These are phyloP conservation scores for Fusarium sp. DNA, from an alignment of 2,329 filamentous ascomycete genomes.

Conservation along the genomic window DNA sequence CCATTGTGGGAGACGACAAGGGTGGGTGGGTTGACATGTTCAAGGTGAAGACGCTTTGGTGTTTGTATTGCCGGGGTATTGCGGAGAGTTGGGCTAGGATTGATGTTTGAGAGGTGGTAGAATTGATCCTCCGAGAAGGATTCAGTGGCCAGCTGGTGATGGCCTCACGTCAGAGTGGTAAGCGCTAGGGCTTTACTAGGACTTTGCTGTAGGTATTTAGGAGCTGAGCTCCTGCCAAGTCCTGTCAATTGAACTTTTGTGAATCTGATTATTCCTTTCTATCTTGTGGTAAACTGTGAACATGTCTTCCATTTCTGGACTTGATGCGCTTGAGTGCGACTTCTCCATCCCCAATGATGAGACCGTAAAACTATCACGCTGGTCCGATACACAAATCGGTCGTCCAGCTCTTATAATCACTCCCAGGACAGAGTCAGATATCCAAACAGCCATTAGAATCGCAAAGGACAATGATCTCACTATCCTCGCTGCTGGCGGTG, in stretches of 20 bases:
- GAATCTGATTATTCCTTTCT: rapidly evolving
- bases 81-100: conserved; percentile 29
- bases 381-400: conserved; percentile 47
- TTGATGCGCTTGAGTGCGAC: conserved; percentile 19
- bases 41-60: conserved; percentile 34
- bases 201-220: not conserved
- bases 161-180: conserved; percentile 18
- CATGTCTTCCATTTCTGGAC: conserved; percentile 10
- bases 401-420: conserved; percentile 46
- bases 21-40: conserved; percentile 33
- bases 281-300: not conserved
- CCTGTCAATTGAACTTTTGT: not conserved
- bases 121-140: not conserved
- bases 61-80: conserved; percentile 15
- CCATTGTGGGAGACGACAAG: conserved; percentile 12
- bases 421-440: conserved; percentile 46
- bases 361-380: conserved; percentile 36
- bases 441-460: conserved; percentile 42
- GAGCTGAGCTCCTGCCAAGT: not conserved
- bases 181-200: conserved; percentile 19
- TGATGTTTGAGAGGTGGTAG: not conserved
- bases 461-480: conserved; percentile 46
- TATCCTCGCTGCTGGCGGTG: conserved; percentile 47
- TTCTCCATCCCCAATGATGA: not conserved
- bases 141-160: no score